phyloP scores from a whole-genome alignment of 75 land plant genomes.

The Cryptomeria japonica region DNA sequence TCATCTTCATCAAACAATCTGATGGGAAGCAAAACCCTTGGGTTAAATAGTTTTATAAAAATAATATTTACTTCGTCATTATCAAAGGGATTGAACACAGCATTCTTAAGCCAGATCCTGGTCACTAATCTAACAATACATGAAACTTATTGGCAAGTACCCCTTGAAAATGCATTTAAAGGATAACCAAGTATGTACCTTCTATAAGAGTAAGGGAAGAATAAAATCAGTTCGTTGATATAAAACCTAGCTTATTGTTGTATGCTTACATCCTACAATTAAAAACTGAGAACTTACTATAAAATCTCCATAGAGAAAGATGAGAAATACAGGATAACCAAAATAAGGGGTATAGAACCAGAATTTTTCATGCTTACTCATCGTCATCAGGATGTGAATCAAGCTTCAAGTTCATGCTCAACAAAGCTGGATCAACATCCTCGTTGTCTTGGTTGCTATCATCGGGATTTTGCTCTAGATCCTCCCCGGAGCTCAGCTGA shows the following conservation, averaged over 20 bases:
- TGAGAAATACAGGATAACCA: neutral
- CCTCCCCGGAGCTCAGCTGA: constrained; percentile 29
- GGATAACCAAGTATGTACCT: neutral
- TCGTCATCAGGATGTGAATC: constrained; percentile 56
- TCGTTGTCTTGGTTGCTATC: constrained; percentile 26
- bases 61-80: neutral
- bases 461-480: constrained; percentile 15
- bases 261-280: neutral
- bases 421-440: constrained; percentile 24
- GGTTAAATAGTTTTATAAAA: neutral
- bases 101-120: neutral
- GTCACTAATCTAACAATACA: neutral
- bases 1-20: constrained; percentile 60
- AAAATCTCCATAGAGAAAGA: neutral
- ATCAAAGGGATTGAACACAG: neutral
- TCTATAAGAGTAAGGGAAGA: neutral
- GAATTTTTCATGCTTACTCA: constrained; percentile 22
- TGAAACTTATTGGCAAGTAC: neutral
- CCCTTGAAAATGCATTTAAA: neutral
- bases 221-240: neutral
- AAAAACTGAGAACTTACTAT: neutral
- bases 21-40: constrained; percentile 6
- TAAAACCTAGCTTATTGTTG: neutral
- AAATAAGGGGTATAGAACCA: neutral
- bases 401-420: constrained; percentile 37